phyloP scores from a whole-genome alignment of 108 stramenopile species.

The Pseudonitzschia pungens region DNA sequence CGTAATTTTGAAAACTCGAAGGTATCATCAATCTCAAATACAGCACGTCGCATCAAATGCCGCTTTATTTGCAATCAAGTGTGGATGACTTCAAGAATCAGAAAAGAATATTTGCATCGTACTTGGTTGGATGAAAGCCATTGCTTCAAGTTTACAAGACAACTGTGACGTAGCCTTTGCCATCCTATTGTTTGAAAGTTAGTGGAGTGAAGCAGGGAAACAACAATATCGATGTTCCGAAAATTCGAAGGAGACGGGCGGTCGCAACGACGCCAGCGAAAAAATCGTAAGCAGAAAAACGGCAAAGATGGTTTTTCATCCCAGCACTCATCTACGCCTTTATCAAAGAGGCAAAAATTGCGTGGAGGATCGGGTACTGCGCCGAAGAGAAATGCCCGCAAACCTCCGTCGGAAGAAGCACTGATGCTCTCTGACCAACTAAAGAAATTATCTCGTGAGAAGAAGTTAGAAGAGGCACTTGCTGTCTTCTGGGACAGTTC shows the following conservation, averaged over 20 bases:
- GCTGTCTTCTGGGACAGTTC: conserved; percentile 45
- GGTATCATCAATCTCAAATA: too few species aligned
- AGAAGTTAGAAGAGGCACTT: conserved; percentile 67
- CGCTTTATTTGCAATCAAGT: too few species aligned
- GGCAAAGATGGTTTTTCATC: neutral
- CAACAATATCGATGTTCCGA: neutral
- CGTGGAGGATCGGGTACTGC: neutral
- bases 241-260: neutral
- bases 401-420: conserved; percentile 49
- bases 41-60: too few species aligned
- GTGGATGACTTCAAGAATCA: too few species aligned
- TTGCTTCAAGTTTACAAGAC: too few species aligned
- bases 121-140: too few species aligned
- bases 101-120: too few species aligned
- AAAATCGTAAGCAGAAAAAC: neutral
- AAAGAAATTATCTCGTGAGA: conserved; percentile 62
- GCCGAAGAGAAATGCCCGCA: neutral
- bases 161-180: too few species aligned
- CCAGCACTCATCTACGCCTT: neutral
- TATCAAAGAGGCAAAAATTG: neutral
- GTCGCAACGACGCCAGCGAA: neutral
- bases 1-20: too few species aligned
- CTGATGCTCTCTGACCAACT: conserved; percentile 61
- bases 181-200: too few species aligned
- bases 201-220: neutral